Evolutionary conservation across 2,329 filamentous ascomycete genomes (phyloP), one percentile per base, ranked within the genome.

Genomic region (Aurifilum marmelostoma): DNA sequence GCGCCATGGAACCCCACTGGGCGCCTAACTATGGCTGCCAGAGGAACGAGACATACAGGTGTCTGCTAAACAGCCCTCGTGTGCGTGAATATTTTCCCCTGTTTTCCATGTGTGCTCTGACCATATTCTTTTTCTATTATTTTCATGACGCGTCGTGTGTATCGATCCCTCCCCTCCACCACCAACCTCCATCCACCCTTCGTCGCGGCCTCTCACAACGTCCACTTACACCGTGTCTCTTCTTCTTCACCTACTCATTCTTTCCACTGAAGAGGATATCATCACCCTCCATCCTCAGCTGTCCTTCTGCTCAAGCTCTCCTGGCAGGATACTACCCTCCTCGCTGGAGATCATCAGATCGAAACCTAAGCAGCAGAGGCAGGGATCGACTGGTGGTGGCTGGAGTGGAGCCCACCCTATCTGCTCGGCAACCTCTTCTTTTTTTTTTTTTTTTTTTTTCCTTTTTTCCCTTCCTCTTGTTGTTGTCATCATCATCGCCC

Each of bases 11-110:
- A 47, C 61, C 67, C 69, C 67, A 64, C 64, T 52, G 29, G 69
- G 69, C 69, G 69, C 67, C 67, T 71, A 71, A 56, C 67, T 71
- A 71, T 61, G 34, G 54, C 56, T 63, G 6, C 32, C 37, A 60
- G 56, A n/a, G n/a, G n/a, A 59, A 59, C 37, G 56, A 59, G 16
- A 59, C 32, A 32, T 1, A 34, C 34, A 34, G 8, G 34, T 8
- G n/a, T 34, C 34, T 34, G 34, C 34, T 4, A 56, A 56, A 24
- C n/a, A n/a, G n/a, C n/a, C n/a, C n/a, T n/a, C 50, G 16, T 56
- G 24, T 56, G 52, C 52, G 16, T 56, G 11, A 8, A 16, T 5
- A 12, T 18, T 29, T 16, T 29, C n/a, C n/a, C n/a, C n/a, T 29
- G 14, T 56, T 27, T 29, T 27, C 29, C 3, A 12, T 54, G 50